A percentile compares a stretch with the other conserved stretches of the same genome.
Evolutionary conservation across 768 basidiomycete species (phyloP).

Genomic region (Botryobasidium botryosum): DNA sequence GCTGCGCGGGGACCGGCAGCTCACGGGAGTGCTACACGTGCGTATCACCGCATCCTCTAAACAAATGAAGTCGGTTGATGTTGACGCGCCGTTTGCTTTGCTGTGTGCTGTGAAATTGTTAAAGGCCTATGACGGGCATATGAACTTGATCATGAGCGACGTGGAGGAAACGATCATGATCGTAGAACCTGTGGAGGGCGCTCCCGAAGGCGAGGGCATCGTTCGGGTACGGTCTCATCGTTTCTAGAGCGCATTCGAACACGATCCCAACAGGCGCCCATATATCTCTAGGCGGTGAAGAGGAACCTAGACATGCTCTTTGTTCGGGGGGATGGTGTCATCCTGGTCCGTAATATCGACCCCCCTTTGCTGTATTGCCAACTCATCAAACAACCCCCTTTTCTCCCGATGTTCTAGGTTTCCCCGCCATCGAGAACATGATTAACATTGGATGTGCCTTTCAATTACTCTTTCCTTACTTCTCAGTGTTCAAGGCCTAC

Average conservation of each 20-base stretch:
- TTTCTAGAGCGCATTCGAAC: neutral
- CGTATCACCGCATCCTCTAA: constrained; percentile 20
- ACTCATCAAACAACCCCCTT: too few relatives aligned
- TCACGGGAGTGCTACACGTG: constrained; percentile 86
- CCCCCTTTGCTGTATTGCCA: too few relatives aligned
- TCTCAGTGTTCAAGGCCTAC: too few relatives aligned
- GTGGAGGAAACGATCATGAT: constrained; percentile 96
- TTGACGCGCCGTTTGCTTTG: constrained; percentile 4
- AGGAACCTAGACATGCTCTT: constrained; percentile 96
- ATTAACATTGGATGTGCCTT: too few relatives aligned
- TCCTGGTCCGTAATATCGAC: constrained; percentile 43
- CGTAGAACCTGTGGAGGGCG: constrained; percentile 68
- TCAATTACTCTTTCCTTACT: too few relatives aligned
- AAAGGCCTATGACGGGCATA: constrained; percentile 99
- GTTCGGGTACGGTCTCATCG: constrained; percentile 21
- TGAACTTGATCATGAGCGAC: constrained; percentile 96
- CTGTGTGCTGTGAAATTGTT: neutral
- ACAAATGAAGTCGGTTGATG: constrained; percentile 10
- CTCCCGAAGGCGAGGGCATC: constrained; percentile 35
- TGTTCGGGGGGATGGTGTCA: constrained; percentile 93
- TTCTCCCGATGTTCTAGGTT: too few relatives aligned
- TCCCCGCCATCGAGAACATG: too few relatives aligned
- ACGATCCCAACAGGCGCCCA: constrained; percentile 1
- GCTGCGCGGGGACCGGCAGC: constrained; percentile 81
- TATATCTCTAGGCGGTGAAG: constrained; percentile 52